These are phyloP conservation scores for Schwanniomyces vanrijiae DNA, from an alignment of 805 yeast species.

Conservation along the genomic window DNA sequence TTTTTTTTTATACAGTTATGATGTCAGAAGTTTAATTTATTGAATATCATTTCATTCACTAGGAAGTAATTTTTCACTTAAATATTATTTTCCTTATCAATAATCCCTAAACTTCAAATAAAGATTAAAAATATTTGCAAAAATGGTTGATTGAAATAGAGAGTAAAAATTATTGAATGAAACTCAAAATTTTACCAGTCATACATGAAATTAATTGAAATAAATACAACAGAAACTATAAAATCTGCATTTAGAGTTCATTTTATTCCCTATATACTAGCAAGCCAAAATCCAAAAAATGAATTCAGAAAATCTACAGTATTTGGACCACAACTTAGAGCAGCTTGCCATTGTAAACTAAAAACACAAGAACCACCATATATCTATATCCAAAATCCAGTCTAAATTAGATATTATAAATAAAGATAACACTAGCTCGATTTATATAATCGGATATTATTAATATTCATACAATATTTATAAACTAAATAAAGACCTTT, in stretches of 20 bases:
- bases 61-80: no score
- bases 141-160: no score
- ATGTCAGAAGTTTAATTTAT: no score
- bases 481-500: no score
- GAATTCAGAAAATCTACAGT: conserved; percentile 3
- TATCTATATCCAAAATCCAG: conserved; percentile 3
- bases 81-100: no score
- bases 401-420: conserved; percentile 4
- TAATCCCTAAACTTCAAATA: no score
- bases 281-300: conserved; percentile 5
- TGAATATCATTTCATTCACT: no score
- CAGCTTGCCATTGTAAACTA: conserved; percentile 6
- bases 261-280: conserved; percentile 6
- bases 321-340: conserved; percentile 5
- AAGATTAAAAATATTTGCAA: no score
- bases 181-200: no score
- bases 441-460: conserved; percentile 2
- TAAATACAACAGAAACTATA: conserved; percentile 2
- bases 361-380: background rate
- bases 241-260: conserved; percentile 1
- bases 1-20: no score
- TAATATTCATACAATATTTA: no score
- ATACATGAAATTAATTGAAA: no score
- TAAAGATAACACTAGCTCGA: conserved; percentile 4
- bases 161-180: conserved; percentile 4